Percentiles rank a stretch among this genome's conserved stretches.
Conservation (phyloP, 257 asterid species). For the Solanum sparsipilum region DNA sequence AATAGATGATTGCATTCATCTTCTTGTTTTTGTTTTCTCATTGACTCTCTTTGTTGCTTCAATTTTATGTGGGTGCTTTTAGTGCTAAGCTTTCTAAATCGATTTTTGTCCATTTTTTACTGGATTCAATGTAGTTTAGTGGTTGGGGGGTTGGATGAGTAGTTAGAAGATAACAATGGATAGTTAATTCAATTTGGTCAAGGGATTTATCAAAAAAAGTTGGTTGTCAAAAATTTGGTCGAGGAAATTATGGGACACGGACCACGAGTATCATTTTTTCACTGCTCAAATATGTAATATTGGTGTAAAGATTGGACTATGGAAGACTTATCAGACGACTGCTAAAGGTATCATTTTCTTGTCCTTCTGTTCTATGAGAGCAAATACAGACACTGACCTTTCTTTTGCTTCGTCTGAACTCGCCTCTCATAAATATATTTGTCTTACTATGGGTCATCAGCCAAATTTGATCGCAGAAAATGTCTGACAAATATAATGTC, state of each 20-base stretch:
- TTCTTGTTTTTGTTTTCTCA: background rate
- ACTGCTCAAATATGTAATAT: background rate
- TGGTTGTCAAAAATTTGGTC: background rate
- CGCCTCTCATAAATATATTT: background rate
- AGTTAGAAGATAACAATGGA: background rate
- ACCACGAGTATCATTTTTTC: background rate
- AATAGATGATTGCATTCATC: background rate
- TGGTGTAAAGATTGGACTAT: background rate
- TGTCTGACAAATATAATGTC: background rate
- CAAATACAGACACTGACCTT: background rate
- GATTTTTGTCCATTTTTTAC: background rate
- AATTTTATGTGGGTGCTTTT: background rate
- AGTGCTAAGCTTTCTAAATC: background rate
- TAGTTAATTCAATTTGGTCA: background rate
- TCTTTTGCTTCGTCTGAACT: background rate
- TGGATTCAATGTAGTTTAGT: background rate
- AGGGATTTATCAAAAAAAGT: background rate
- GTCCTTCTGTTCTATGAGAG: background rate
- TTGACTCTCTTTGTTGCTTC: background rate
- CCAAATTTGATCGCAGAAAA: background rate
- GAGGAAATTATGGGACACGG: background rate
- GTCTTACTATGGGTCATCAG: background rate
- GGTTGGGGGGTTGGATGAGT: background rate
- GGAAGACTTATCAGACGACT: background rate
- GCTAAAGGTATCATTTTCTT: background rate